Conservation (phyloP, 2,329 filamentous ascomycete genomes). For the Alternaria arbusti region DNA sequence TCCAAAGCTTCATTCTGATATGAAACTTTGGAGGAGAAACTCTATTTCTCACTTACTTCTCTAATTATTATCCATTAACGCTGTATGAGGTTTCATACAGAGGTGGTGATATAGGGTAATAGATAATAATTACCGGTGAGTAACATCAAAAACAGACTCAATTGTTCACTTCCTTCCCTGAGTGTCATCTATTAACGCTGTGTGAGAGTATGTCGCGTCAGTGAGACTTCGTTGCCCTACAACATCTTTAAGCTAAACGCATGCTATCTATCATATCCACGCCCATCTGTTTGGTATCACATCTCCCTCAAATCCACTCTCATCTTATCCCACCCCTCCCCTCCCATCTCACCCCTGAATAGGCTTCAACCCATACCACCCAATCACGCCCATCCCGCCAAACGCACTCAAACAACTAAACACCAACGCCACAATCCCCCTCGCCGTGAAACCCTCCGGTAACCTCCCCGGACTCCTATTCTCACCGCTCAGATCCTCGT, state of each 20-base stretch:
- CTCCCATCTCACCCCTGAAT: slow-evolving; percentile 4
- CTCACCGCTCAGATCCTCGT: slow-evolving; percentile 61
- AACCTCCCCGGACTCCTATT: slow-evolving; percentile 62
- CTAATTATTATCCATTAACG: background rate
- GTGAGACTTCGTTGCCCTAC: background rate
- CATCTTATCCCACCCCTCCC: background rate
- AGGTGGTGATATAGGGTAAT: background rate
- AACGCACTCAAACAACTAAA: slow-evolving; percentile 74
- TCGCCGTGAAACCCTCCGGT: slow-evolving; percentile 72
- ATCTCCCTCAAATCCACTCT: background rate
- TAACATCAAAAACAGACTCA: background rate
- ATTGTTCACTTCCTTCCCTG: background rate
- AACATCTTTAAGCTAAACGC: background rate
- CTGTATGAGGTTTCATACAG: background rate
- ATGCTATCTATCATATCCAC: background rate
- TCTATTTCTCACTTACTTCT: background rate
- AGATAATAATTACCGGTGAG: background rate
- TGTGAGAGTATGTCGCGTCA: background rate
- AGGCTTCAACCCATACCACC: slow-evolving; percentile 66
- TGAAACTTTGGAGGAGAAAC: background rate
- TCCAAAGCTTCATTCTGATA: too few species aligned
- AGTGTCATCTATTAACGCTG: background rate
- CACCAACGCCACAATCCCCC: slow-evolving; percentile 75
- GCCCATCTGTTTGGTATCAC: background rate
- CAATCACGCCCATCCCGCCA: slow-evolving; percentile 70